Base-by-base conservation (phyloP, 164 flowering plant species). In the Nymphaea thermarum region DNA sequence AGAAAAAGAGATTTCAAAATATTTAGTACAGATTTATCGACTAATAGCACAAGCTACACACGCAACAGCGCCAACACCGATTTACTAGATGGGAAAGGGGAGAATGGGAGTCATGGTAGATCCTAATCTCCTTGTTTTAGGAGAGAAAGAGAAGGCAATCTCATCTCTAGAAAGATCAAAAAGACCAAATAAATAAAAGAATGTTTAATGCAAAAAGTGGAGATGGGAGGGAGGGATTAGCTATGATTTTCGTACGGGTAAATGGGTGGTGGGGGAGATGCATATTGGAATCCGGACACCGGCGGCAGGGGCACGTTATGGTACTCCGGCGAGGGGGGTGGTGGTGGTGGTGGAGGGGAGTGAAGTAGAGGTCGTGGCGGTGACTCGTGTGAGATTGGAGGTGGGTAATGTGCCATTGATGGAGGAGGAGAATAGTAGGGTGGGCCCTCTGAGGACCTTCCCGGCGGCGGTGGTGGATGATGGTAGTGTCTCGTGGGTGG, bases 191-290 rank as follows among this genome's bases (percentile, higher is more conserved):
- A 51, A 7, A 51, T 10, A 51, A 51, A 51, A 51, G 57, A 51
- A 51, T 51, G 57, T 51, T 51, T 8, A 51, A 51, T 51, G 57
- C 8, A 51, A 15, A 51, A 51, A 3, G 14, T 8, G 14, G 57
- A 47, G 55, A 51, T 8, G 14, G 57, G 57, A 51, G 8, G 12
- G 14, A 15, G 57, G 57, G 57, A 8, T 51, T 8, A 51, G 57
- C 14, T 10, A 7, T 15, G 14, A 15, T 51, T 15, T 51, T 10
- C 57, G n/a, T 62, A 62, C 10, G 42, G 43, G 60, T 16, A 70
- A 4, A 36, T 5, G 4, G 72, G 72, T 14, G 72, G 72, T 16
- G 72, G 72, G 18, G 72, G 72, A 3, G 72, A 70, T 57, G 67
- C 63, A 25, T 70, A 70, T 4, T 68, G 43, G 57, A 70, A 15